Conservation (phyloP, 1,284 basidiomycete species). For the Filobasidium uniguttulatum region DNA sequence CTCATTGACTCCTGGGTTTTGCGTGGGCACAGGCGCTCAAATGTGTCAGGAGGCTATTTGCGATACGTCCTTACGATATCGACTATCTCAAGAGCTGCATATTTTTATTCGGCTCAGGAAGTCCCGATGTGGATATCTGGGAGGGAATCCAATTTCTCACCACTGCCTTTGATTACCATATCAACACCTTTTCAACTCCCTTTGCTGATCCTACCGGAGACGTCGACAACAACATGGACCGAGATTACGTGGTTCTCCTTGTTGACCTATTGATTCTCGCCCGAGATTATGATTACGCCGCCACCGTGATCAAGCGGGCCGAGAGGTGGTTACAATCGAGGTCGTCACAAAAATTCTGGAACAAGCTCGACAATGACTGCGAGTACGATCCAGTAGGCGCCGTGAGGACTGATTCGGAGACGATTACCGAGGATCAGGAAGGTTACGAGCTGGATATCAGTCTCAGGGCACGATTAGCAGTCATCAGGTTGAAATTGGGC, state of each 20-base stretch:
- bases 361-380: conserved; percentile 66
- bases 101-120: conserved; percentile 45
- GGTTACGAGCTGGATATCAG: conserved; percentile 61
- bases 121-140: conserved; percentile 51
- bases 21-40: conserved; percentile 48
- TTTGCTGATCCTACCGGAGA: conserved; percentile 17
- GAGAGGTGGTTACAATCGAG: conserved; percentile 82
- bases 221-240: conserved; percentile 21
- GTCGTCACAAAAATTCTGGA: conserved; percentile 57
- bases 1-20: neutral
- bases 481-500: conserved; percentile 68
- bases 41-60: conserved; percentile 61
- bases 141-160: conserved; percentile 55
- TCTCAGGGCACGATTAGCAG: conserved; percentile 69
- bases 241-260: conserved; percentile 50
- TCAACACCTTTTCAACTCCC: conserved; percentile 33
- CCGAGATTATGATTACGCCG: conserved; percentile 53
- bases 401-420: conserved; percentile 10
- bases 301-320: conserved; percentile 59
- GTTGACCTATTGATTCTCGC: conserved; percentile 68
- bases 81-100: conserved; percentile 66
- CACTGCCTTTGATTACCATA: conserved; percentile 46
- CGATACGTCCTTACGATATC: conserved; percentile 64
- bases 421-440: conserved; percentile 27
- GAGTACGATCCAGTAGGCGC: conserved; percentile 57